Evolutionary conservation across 2,329 filamentous ascomycete species (phyloP).

Genomic region (Exophiala calicioides): DNA sequence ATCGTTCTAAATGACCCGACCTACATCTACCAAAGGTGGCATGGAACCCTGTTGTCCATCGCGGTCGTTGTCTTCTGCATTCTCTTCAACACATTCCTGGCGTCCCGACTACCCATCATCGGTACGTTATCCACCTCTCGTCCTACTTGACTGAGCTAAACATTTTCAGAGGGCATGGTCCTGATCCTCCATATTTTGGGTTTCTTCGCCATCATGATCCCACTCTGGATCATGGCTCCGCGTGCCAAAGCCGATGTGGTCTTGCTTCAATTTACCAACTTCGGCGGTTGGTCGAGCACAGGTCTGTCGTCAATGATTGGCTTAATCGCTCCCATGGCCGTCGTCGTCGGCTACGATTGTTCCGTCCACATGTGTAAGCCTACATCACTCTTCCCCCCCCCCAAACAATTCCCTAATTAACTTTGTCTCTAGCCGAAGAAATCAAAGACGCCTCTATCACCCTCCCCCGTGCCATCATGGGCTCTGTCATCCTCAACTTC

Average conservation of each 20-base stretch:
- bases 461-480: slow-evolving; percentile 41
- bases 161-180: slow-evolving; percentile 32
- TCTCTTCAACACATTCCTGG: slow-evolving; percentile 35
- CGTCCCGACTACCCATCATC: slow-evolving; percentile 36
- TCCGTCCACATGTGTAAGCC: slow-evolving; percentile 49
- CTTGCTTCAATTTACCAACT: slow-evolving; percentile 49
- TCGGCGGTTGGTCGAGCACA: slow-evolving; percentile 43
- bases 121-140: slow-evolving; percentile 21
- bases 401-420: background rate
- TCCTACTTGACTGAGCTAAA: background rate
- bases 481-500: slow-evolving; percentile 40
- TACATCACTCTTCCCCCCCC: background rate
- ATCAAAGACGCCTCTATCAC: slow-evolving; percentile 39
- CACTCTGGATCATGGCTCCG: slow-evolving; percentile 35
- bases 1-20: too few species aligned
- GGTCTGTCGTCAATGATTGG: slow-evolving; percentile 48
- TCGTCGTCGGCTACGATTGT: slow-evolving; percentile 46
- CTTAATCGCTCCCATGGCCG: slow-evolving; percentile 42
- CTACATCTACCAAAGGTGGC: slow-evolving; percentile 35
- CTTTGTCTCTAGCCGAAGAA: slow-evolving; percentile 39
- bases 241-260: slow-evolving; percentile 44
- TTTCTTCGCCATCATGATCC: slow-evolving; percentile 38
- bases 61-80: slow-evolving; percentile 32
- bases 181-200: slow-evolving; percentile 37
- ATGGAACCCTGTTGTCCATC: slow-evolving; percentile 35